These are phyloP conservation scores for Dactylellina parvicollis DNA, from an alignment of 2,329 filamentous ascomycete species.

Conservation along the genomic window DNA sequence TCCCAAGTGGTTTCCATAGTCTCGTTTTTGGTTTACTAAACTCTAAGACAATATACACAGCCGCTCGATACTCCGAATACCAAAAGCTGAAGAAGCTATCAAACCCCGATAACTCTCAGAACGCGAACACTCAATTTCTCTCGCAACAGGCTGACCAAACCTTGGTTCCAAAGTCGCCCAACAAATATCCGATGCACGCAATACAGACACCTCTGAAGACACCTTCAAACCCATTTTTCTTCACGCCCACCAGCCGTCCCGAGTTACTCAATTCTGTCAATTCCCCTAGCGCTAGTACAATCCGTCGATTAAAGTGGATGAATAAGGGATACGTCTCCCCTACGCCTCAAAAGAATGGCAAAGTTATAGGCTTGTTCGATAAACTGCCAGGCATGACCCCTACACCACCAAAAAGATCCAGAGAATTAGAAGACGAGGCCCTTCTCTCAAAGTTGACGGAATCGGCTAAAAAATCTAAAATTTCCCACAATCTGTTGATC, in stretches of 20 bases:
- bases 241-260: slow-evolving; percentile 35
- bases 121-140: not conserved
- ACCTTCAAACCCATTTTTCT: slow-evolving; percentile 35
- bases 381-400: slow-evolving; percentile 40
- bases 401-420: slow-evolving; percentile 27
- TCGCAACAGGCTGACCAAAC: not conserved
- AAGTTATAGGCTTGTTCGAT: slow-evolving; percentile 41
- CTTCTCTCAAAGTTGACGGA: slow-evolving; percentile 23
- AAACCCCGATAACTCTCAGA: slow-evolving; percentile 18
- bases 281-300: slow-evolving; percentile 29
- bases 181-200: not conserved
- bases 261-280: slow-evolving; percentile 13
- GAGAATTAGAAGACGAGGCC: slow-evolving; percentile 24
- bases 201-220: slow-evolving; percentile 32
- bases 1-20: not conserved
- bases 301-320: slow-evolving; percentile 49
- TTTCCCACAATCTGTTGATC: not conserved
- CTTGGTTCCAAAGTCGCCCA: slow-evolving; percentile 2
- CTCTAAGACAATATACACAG: not conserved
- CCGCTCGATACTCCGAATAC: slow-evolving; percentile 49
- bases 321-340: slow-evolving; percentile 50
- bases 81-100: slow-evolving; percentile 41
- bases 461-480: slow-evolving; percentile 31
- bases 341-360: slow-evolving; percentile 48
- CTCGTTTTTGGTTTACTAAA: not conserved